phyloP scores from a whole-genome alignment of 805 yeast genomes.

The Cyberlindnera nakhonratchasimensis region DNA sequence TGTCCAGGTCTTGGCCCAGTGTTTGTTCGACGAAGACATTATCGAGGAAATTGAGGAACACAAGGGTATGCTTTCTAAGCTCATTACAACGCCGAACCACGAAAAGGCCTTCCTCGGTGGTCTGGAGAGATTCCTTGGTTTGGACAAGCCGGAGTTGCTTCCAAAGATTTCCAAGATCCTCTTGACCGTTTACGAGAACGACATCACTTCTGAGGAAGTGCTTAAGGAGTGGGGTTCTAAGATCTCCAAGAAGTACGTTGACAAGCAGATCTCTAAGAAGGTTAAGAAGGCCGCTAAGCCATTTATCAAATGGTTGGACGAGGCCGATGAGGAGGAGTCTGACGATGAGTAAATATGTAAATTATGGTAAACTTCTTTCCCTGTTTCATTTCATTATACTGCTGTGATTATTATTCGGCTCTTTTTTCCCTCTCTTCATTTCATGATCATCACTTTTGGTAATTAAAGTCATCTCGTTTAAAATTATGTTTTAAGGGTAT shows the following conservation, averaged over 20 bases:
- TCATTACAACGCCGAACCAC: constrained; percentile 61
- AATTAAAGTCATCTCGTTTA: too few species aligned
- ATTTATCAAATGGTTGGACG: constrained; percentile 89
- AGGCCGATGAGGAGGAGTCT: constrained; percentile 80
- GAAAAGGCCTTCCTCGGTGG: constrained; percentile 95
- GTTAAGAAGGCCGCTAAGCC: constrained; percentile 96
- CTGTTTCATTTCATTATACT: background rate
- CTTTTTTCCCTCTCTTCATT: too few species aligned
- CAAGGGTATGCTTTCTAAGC: constrained; percentile 76
- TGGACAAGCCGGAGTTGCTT: constrained; percentile 70
- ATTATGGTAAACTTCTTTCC: too few species aligned
- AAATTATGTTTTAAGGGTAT: too few species aligned
- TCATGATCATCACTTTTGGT: too few species aligned
- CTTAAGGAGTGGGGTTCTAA: constrained; percentile 83
- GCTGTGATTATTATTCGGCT: too few species aligned
- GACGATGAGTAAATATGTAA: constrained; percentile 31
- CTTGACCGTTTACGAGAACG: constrained; percentile 77
- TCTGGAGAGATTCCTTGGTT: constrained; percentile 86
- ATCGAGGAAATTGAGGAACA: constrained; percentile 70
- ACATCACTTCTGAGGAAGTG: constrained; percentile 79
- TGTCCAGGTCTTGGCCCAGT: constrained; percentile 89
- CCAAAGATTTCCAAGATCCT: constrained; percentile 76
- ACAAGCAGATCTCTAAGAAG: constrained; percentile 87
- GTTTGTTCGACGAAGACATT: constrained; percentile 76
- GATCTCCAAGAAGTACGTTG: constrained; percentile 89